Conservation (phyloP, 306 rosid species). For the Begonia loranthoides region DNA sequence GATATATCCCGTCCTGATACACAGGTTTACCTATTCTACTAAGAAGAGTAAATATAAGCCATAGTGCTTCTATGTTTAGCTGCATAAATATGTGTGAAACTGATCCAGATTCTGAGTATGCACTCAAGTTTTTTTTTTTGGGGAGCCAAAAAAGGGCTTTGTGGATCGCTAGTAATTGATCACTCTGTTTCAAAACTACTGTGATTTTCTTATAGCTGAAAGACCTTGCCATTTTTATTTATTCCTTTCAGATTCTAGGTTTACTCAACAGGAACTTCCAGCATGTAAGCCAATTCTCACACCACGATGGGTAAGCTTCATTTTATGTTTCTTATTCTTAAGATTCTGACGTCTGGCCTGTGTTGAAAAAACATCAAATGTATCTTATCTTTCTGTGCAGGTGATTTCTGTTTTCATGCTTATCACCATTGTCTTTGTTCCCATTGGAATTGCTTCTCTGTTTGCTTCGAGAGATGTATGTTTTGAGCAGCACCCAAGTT, state of each 20-base stretch:
- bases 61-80: no score
- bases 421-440: slow-evolving; percentile 63
- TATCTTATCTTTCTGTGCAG: slow-evolving; percentile 21
- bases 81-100: no score
- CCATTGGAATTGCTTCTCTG: slow-evolving; percentile 81
- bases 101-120: no score
- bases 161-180: no score
- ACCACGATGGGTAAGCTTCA: slow-evolving; percentile 58
- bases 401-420: slow-evolving; percentile 88
- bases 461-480: slow-evolving; percentile 77
- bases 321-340: slow-evolving; percentile 1
- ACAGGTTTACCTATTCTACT: no score
- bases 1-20: no score
- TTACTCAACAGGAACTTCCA: slow-evolving; percentile 97
- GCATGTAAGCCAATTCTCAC: slow-evolving; percentile 99
- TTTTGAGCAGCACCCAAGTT: slow-evolving; percentile 1
- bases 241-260: slow-evolving; percentile 53
- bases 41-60: no score
- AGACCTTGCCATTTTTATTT: no score
- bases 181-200: no score
- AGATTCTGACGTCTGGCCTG: neutral
- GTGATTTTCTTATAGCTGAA: no score
- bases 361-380: neutral
- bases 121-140: no score
- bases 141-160: no score